Evolutionary conservation across 768 basidiomycete genomes (phyloP).

Genomic region (Strobilomyces dryophilus): DNA sequence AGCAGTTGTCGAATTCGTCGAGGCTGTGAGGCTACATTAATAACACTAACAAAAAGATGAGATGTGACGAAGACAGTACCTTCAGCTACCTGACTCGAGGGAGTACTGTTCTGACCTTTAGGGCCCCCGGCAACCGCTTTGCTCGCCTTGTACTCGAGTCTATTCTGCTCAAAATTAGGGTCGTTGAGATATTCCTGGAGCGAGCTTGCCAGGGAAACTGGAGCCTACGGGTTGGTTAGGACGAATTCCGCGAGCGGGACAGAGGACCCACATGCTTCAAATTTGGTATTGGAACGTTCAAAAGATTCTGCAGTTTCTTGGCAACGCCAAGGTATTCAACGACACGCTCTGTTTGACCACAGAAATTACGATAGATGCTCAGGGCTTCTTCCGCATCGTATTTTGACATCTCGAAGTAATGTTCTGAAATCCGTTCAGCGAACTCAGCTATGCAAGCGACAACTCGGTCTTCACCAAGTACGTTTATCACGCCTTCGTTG

Average conservation of each 20-base stretch:
- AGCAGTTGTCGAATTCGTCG: slow-evolving; percentile 18
- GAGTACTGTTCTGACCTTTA: slow-evolving; percentile 4
- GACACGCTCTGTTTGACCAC: slow-evolving; percentile 87
- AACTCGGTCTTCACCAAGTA: slow-evolving; percentile 54
- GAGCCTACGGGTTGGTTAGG: slow-evolving; percentile 57
- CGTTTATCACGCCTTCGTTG: slow-evolving; percentile 90
- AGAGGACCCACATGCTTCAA: slow-evolving; percentile 70
- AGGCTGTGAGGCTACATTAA: slow-evolving; percentile 14
- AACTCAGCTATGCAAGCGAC: slow-evolving; percentile 16
- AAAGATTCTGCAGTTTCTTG: slow-evolving; percentile 85
- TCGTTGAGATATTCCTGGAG: slow-evolving; percentile 96
- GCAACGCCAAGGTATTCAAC: slow-evolving; percentile 92
- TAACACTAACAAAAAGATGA: neutral
- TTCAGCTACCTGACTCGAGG: slow-evolving; percentile 8
- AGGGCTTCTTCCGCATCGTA: slow-evolving; percentile 86
- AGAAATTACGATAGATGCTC: slow-evolving; percentile 88
- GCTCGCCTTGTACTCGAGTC: slow-evolving; percentile 85
- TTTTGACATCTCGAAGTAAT: slow-evolving; percentile 98
- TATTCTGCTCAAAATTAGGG: slow-evolving; percentile 94
- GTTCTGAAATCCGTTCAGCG: slow-evolving; percentile 49
- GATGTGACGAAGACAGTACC: slow-evolving; percentile 11
- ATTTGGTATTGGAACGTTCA: slow-evolving; percentile 93
- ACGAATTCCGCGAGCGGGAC: neutral
- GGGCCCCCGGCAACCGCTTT: slow-evolving; percentile 53
- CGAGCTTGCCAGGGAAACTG: slow-evolving; percentile 88